Evolutionary conservation across 345 rosid species (phyloP), one percentile per base, ranked within the genome.

Genomic region (Eutrema yunnanense): DNA sequence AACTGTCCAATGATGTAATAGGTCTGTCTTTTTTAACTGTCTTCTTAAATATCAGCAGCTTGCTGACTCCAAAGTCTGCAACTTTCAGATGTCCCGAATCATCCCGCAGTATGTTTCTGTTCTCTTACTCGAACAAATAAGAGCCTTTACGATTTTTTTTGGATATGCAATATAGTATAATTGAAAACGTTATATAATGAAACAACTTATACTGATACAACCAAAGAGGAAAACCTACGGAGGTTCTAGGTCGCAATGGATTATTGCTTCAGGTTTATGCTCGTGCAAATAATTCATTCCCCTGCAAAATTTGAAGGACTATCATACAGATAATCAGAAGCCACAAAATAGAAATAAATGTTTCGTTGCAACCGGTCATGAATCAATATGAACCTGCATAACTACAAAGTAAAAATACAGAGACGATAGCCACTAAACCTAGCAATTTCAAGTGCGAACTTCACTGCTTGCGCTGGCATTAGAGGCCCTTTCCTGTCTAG

Each of bases 41-140:
- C 29, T 83, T 85, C 66, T 83, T 80, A 76, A 85, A 80, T 77
- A 78, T 86, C 60, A 88, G 86, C 57, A 81, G 62, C 77, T 86
- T 88, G 82, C 99, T 95, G 58, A 88, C 89, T 78, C 96, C 99
- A 78, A 95, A 95, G 80, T 92, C 96, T 55, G 99, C 97, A 63
- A 95, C 99, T 84, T 95, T 95, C 58, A 95, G 89, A 83, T 87
- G 92, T 47, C 97, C 96, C 53, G 96, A 82, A 81, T 92, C 97
- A 76, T 95, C 99, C 80, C 88, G 86, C 85, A 95, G 79, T 78
- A 95, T 86, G 84, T 92, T 95, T 81, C 96, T 95, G 87, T 90
- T 82, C 72, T 79, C 90, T 86, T 83, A 79, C 74, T 83, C 81
- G 41, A 65, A 62, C 69, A 78, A 82, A 73, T 72, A 61, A 84